phyloP scores from a whole-genome alignment of 805 yeast species.

The Kluyveromyces siamensis region DNA sequence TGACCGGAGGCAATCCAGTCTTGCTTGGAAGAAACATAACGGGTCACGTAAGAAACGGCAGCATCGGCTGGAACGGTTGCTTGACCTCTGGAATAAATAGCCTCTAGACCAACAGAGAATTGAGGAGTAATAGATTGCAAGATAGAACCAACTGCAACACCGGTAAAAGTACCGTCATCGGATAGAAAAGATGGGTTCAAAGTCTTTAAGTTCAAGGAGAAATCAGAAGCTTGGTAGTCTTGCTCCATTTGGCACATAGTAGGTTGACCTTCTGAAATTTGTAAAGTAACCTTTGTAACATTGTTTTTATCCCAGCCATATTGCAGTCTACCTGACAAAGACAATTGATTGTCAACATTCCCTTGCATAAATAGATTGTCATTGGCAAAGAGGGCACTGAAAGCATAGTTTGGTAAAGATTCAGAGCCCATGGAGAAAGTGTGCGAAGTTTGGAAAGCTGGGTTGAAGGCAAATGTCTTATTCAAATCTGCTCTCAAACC shows the following conservation, averaged over 20 bases:
- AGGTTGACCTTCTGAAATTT: conserved; percentile 82
- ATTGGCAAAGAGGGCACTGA: conserved; percentile 80
- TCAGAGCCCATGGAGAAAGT: conserved; percentile 83
- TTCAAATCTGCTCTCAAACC: conserved; percentile 95
- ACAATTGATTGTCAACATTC: conserved; percentile 76
- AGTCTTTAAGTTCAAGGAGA: conserved; percentile 79
- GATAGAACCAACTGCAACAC: conserved; percentile 86
- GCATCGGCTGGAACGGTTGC: conserved; percentile 81
- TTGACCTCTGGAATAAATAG: conserved; percentile 68
- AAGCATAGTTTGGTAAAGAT: conserved; percentile 81
- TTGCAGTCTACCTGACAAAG: conserved; percentile 82
- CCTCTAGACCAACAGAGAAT: conserved; percentile 84
- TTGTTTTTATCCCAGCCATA: conserved; percentile 80
- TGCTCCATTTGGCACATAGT: conserved; percentile 94
- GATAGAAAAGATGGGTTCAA: conserved; percentile 72
- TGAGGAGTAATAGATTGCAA: conserved; percentile 82
- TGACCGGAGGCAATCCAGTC: conserved; percentile 93
- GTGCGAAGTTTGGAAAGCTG: conserved; percentile 95
- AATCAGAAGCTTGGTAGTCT: conserved; percentile 86
- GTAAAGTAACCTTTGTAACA: conserved; percentile 78
- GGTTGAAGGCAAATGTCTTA: conserved; percentile 83
- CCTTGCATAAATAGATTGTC: conserved; percentile 86
- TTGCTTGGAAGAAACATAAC: conserved; percentile 63
- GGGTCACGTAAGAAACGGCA: conserved; percentile 79
- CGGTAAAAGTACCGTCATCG: conserved; percentile 61